These are phyloP conservation scores for Gynandropsis gynandra DNA, from an alignment of 345 rosid species.

Conservation along the genomic window DNA sequence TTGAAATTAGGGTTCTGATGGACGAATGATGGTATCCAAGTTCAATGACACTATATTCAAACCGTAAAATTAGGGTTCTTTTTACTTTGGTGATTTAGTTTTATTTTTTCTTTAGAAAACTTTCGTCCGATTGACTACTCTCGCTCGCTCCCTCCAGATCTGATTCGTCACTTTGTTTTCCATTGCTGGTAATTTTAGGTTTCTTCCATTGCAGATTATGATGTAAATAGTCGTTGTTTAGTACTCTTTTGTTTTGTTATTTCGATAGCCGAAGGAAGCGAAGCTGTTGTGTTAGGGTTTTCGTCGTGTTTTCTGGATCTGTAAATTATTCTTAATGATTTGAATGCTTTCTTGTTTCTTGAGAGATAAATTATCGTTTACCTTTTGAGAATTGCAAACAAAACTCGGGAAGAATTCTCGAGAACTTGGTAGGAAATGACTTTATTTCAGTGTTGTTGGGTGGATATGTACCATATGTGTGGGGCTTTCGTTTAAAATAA, in stretches of 20 bases:
- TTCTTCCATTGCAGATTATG: background rate
- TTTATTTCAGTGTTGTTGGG: background rate
- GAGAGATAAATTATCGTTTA: too few species aligned
- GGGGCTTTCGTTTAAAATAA: too few species aligned
- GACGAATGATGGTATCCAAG: too few species aligned
- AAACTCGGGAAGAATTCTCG: too few species aligned
- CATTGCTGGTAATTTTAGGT: conserved; percentile 7
- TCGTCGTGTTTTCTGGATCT: conserved; percentile 7
- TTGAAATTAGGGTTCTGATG: too few species aligned
- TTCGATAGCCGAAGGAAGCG: background rate
- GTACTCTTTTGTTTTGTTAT: conserved; percentile 2
- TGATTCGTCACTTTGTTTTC: background rate
- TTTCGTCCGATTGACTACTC: background rate
- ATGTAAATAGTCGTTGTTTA: background rate
- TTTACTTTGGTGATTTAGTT: too few species aligned
- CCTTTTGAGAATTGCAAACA: too few species aligned
- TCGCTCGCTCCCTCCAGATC: background rate
- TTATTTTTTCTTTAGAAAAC: background rate
- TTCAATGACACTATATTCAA: too few species aligned
- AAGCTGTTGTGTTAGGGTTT: conserved; percentile 26
- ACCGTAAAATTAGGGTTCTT: too few species aligned
- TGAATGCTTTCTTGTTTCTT: too few species aligned
- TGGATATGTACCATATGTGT: too few species aligned
- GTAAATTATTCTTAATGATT: background rate
- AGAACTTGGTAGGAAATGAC: too few species aligned